A percentile compares a stretch with the other conserved stretches of the same genome.
Conservation (phyloP, 352 stramenopile genomes). For the Globisporangium iwayamae region DNA sequence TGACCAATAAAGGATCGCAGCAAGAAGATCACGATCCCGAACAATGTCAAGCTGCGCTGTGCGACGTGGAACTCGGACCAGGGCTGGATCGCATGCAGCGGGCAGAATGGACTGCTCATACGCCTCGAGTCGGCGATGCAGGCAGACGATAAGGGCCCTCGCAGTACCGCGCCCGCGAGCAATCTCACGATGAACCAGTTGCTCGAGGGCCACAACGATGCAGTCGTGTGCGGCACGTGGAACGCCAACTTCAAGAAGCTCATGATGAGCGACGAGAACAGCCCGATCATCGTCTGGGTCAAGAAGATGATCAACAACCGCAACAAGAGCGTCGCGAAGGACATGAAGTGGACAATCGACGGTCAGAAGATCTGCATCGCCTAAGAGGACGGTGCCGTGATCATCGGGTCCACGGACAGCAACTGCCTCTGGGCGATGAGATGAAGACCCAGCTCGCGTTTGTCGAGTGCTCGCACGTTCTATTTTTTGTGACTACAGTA, state of each 20-base stretch:
- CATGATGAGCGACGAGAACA: conserved; percentile 93
- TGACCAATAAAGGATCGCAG: conserved; percentile 23
- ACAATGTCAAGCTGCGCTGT: conserved; percentile 89
- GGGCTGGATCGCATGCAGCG: conserved; percentile 93
- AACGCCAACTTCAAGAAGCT: conserved; percentile 94
- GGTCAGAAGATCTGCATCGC: conserved; percentile 95
- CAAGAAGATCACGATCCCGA: conserved; percentile 95
- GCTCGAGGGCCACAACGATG: conserved; percentile 90
- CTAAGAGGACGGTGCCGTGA: conserved; percentile 93
- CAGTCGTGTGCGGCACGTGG: conserved; percentile 91
- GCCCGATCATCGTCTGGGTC: conserved; percentile 96
- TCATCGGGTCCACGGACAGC: conserved; percentile 92
- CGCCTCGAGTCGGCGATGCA: conserved; percentile 79
- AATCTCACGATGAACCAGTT: conserved; percentile 96
- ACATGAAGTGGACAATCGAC: conserved; percentile 95
- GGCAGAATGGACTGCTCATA: conserved; percentile 91
- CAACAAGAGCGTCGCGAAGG: conserved; percentile 91
- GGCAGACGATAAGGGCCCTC: conserved; percentile 60
- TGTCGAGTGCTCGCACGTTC: conserved; percentile 87
- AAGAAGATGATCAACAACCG: conserved; percentile 97
- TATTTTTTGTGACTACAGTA: no score
- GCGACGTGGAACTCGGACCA: conserved; percentile 92
- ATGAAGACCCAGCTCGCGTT: conserved; percentile 89
- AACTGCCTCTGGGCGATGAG: conserved; percentile 93
- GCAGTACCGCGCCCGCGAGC: conserved; percentile 79